Percentiles rank a stretch among this genome's conserved stretches.
Conservation (phyloP, 495 filamentous ascomycete species). For the Penicillium argentinense region DNA sequence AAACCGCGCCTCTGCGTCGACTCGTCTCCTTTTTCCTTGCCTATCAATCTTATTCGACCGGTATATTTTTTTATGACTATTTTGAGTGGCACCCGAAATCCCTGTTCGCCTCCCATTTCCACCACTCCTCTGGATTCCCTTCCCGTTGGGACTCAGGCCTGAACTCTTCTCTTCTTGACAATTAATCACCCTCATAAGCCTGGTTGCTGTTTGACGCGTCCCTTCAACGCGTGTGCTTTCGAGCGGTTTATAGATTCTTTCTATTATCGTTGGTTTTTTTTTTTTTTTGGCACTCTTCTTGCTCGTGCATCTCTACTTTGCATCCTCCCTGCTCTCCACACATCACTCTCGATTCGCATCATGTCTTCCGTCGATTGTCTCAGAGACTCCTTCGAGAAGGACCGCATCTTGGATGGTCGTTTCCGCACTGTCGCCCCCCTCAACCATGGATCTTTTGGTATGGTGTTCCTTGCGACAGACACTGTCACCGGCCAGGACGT, state of each 20-base stretch:
- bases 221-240: conserved; percentile 32
- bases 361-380: conserved; percentile 72
- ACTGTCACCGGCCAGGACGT: conserved; percentile 70
- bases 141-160: conserved; percentile 31
- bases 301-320: no score
- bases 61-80: conserved; percentile 61
- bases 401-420: conserved; percentile 75
- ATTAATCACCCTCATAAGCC: conserved; percentile 38
- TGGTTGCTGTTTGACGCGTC: conserved; percentile 47
- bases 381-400: conserved; percentile 69
- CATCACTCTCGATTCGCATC: conserved; percentile 11
- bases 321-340: conserved; percentile 20
- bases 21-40: conserved; percentile 57
- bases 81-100: conserved; percentile 49
- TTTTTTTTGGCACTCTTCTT: no score
- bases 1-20: conserved; percentile 43
- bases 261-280: conserved; percentile 18
- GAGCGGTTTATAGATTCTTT: conserved; percentile 32
- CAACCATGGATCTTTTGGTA: conserved; percentile 97
- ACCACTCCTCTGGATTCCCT: conserved; percentile 15
- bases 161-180: conserved; percentile 40
- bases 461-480: conserved; percentile 93
- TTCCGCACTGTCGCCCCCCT: conserved; percentile 89
- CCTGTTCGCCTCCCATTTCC: conserved; percentile 8
- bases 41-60: conserved; percentile 53